Percentiles rank a stretch among this genome's conserved stretches.
Conservation (phyloP, 2,329 filamentous ascomycete species). For the Raffaelea albimanens region DNA sequence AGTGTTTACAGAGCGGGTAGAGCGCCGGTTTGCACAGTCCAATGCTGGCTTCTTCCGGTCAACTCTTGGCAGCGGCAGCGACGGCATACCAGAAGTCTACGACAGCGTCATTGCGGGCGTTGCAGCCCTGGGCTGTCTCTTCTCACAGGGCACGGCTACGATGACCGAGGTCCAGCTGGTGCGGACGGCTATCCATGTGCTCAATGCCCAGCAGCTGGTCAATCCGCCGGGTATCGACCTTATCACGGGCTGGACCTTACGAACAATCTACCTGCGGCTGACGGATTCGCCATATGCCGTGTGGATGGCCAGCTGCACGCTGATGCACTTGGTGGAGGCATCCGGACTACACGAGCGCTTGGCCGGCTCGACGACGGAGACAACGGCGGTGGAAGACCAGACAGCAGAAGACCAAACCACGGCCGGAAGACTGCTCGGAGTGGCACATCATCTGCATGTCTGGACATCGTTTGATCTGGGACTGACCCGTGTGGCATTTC, state of each 20-base stretch:
- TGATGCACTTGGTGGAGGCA: slow-evolving; percentile 50
- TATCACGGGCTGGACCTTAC: slow-evolving; percentile 43
- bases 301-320: slow-evolving; percentile 47
- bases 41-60: slow-evolving; percentile 7
- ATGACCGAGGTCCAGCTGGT: slow-evolving; percentile 34
- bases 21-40: slow-evolving; percentile 21
- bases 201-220: slow-evolving; percentile 31
- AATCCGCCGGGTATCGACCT: slow-evolving; percentile 24
- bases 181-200: slow-evolving; percentile 16
- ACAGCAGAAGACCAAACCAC: not conserved
- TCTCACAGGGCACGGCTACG: slow-evolving; percentile 32
- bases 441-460: slow-evolving; percentile 47
- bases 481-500: slow-evolving; percentile 34
- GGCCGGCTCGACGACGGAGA: no score
- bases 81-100: slow-evolving; percentile 21
- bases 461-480: slow-evolving; percentile 53
- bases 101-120: slow-evolving; percentile 44
- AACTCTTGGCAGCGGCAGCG: not conserved
- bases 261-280: slow-evolving; percentile 42
- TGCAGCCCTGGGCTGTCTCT: slow-evolving; percentile 43
- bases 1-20: slow-evolving; percentile 21
- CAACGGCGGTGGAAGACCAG: slow-evolving; percentile 27
- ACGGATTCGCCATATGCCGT: slow-evolving; percentile 42
- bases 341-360: slow-evolving; percentile 35
- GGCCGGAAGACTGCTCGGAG: slow-evolving; percentile 29